Evolutionary conservation across 2,329 filamentous ascomycete genomes (phyloP).

Genomic region (Neofusicoccum cordaticola): DNA sequence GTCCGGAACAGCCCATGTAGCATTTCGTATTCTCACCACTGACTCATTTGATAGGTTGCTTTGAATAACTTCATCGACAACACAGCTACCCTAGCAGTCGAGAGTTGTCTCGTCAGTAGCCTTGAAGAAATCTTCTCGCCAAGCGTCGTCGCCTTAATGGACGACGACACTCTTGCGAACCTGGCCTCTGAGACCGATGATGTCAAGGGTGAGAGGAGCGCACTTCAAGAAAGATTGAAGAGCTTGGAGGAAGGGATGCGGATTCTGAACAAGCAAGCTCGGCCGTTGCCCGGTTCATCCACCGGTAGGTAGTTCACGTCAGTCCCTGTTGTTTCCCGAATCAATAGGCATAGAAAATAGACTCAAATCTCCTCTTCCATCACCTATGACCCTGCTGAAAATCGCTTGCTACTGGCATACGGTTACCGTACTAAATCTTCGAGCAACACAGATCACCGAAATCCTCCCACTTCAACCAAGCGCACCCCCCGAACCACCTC

Average conservation of each 20-base stretch:
- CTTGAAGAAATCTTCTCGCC: constrained; percentile 43
- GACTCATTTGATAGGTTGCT: constrained; percentile 37
- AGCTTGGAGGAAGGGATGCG: background rate
- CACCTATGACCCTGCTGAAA: background rate
- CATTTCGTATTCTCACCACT: background rate
- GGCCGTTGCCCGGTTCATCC: background rate
- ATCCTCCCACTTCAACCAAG: background rate
- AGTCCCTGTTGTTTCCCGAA: background rate
- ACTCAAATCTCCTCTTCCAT: background rate
- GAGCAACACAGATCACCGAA: background rate
- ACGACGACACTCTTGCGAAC: constrained; percentile 22
- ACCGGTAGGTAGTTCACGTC: background rate
- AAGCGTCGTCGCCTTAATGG: constrained; percentile 29
- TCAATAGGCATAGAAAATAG: background rate
- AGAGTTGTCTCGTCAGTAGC: constrained; percentile 37
- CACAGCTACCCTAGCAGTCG: constrained; percentile 44
- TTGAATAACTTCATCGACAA: constrained; percentile 46
- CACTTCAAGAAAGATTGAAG: background rate
- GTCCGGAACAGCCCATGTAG: constrained; percentile 24
- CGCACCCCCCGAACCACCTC: too few relatives aligned
- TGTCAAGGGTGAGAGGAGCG: background rate
- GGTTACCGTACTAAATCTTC: background rate
- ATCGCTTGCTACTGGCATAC: too few relatives aligned
- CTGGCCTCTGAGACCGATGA: constrained; percentile 27
- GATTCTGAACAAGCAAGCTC: background rate